phyloP scores from a whole-genome alignment of 2,329 filamentous ascomycete species.

The Phialophora chinensis region DNA sequence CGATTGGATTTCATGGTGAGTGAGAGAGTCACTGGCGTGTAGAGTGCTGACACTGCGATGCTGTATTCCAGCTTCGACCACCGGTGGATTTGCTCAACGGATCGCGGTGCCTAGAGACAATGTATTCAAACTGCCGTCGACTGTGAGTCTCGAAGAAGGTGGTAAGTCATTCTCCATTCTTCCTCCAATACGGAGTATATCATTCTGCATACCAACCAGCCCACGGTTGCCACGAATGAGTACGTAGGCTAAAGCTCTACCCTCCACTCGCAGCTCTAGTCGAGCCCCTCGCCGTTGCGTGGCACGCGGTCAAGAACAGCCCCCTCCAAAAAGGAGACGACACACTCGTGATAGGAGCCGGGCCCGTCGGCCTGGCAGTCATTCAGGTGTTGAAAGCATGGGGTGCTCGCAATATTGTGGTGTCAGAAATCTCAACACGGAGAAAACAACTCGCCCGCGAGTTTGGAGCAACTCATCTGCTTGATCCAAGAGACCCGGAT shows the following conservation, averaged over 20 bases:
- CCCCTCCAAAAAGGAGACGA: slow-evolving; percentile 52
- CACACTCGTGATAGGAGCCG: slow-evolving; percentile 56
- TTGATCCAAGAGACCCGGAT: slow-evolving; percentile 49
- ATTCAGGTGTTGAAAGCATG: slow-evolving; percentile 54
- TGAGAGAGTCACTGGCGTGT: neutral
- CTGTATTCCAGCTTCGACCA: neutral
- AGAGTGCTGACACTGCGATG: neutral
- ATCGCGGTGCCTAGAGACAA: slow-evolving; percentile 1
- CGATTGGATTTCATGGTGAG: slow-evolving; percentile 19
- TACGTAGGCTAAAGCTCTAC: neutral
- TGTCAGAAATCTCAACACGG: slow-evolving; percentile 49
- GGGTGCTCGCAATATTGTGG: slow-evolving; percentile 55
- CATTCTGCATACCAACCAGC: too few species aligned
- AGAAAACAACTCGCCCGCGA: slow-evolving; percentile 56
- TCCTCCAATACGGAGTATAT: neutral
- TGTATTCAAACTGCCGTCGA: slow-evolving; percentile 15
- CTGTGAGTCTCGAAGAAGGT: slow-evolving; percentile 6
- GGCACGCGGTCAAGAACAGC: slow-evolving; percentile 59
- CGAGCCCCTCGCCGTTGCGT: slow-evolving; percentile 60
- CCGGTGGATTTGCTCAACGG: slow-evolving; percentile 5
- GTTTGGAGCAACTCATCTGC: slow-evolving; percentile 58
- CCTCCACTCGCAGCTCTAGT: slow-evolving; percentile 48
- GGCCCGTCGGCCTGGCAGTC: slow-evolving; percentile 60
- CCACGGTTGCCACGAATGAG: too few species aligned
- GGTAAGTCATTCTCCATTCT: slow-evolving; percentile 9